Percentiles rank a stretch among this genome's conserved stretches.
These are phyloP conservation scores for Theobroma cacao DNA, from an alignment of 345 rosid species.

Conservation along the genomic window DNA sequence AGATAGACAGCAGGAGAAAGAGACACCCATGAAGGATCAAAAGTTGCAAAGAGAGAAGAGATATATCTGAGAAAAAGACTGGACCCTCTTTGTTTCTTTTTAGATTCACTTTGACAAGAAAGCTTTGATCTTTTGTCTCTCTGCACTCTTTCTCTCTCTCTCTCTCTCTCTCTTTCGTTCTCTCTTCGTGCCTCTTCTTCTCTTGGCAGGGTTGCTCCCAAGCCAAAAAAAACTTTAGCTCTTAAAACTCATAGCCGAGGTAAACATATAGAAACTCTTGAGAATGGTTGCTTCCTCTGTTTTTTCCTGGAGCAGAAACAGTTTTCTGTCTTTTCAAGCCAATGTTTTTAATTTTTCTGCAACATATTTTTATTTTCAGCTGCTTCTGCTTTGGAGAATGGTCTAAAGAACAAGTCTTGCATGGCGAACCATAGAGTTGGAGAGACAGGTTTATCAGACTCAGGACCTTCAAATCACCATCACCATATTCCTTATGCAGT, in stretches of 20 bases:
- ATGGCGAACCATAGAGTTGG: slow-evolving; percentile 84
- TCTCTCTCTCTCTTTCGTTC: not conserved
- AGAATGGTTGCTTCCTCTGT: slow-evolving; percentile 30
- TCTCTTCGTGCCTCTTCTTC: not conserved
- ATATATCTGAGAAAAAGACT: slow-evolving; percentile 42
- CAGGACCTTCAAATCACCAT: slow-evolving; percentile 61
- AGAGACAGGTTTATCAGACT: slow-evolving; percentile 63
- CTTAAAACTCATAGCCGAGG: slow-evolving; percentile 22
- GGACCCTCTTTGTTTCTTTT: slow-evolving; percentile 47
- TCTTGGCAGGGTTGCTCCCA: slow-evolving; percentile 15
- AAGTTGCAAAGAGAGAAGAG: slow-evolving; percentile 18
- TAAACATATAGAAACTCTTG: slow-evolving; percentile 20
- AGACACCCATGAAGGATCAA: slow-evolving; percentile 43
- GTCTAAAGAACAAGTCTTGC: slow-evolving; percentile 26
- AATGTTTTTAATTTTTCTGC: not conserved
- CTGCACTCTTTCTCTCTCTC: not conserved
- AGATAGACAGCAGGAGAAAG: slow-evolving; percentile 36
- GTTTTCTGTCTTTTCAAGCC: slow-evolving; percentile 1
- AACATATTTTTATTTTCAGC: slow-evolving; percentile 15
- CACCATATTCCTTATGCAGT: slow-evolving; percentile 71
- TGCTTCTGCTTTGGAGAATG: slow-evolving; percentile 31
- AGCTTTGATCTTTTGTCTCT: slow-evolving; percentile 43
- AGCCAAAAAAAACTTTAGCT: slow-evolving; percentile 9
- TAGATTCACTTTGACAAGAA: slow-evolving; percentile 45
- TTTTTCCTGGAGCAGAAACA: slow-evolving; percentile 9